Conservation (phyloP, 2,329 filamentous ascomycete species). For the Aspergillus transmontanensis region DNA sequence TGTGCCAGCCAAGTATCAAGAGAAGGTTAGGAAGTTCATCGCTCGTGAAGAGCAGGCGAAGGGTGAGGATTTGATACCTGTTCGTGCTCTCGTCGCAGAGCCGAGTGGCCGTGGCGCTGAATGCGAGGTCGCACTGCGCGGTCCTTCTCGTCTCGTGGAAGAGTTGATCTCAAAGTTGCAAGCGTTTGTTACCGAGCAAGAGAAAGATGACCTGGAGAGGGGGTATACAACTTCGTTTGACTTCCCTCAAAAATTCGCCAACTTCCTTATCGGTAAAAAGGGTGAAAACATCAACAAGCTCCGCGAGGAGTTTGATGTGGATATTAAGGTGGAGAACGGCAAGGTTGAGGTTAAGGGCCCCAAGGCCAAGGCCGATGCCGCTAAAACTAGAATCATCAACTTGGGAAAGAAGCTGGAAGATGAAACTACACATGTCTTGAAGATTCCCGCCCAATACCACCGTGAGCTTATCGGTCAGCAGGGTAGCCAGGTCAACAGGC, state of each 20-base stretch:
- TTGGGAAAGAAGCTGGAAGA: conserved; percentile 85
- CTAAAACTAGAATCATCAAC: conserved; percentile 77
- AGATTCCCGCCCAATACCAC: conserved; percentile 92
- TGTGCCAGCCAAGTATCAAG: conserved; percentile 63
- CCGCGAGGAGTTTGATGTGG: conserved; percentile 70
- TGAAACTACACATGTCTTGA: conserved; percentile 82
- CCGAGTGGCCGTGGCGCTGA: conserved; percentile 27
- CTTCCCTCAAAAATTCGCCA: conserved; percentile 92
- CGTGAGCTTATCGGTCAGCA: conserved; percentile 88
- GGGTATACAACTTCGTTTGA: conserved; percentile 85
- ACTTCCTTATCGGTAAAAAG: conserved; percentile 72
- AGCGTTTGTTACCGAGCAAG: conserved; percentile 82
- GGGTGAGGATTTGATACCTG: conserved; percentile 55
- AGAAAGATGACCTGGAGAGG: conserved; percentile 90
- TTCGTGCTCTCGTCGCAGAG: conserved; percentile 57
- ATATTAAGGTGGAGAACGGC: conserved; percentile 88
- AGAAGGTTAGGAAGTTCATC: conserved; percentile 64
- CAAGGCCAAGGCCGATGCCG: conserved; percentile 87
- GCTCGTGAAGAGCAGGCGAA: conserved; percentile 57
- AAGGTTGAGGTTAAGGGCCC: conserved; percentile 95
- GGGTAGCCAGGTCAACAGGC: conserved; percentile 83
- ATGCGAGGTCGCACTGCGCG: conserved; percentile 69
- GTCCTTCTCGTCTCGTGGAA: conserved; percentile 72
- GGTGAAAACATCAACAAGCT: conserved; percentile 71
- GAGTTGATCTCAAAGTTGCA: conserved; percentile 72